Base-by-base conservation (phyloP, 2,329 filamentous ascomycete species). In the Chaetomiaceae sp. region DNA sequence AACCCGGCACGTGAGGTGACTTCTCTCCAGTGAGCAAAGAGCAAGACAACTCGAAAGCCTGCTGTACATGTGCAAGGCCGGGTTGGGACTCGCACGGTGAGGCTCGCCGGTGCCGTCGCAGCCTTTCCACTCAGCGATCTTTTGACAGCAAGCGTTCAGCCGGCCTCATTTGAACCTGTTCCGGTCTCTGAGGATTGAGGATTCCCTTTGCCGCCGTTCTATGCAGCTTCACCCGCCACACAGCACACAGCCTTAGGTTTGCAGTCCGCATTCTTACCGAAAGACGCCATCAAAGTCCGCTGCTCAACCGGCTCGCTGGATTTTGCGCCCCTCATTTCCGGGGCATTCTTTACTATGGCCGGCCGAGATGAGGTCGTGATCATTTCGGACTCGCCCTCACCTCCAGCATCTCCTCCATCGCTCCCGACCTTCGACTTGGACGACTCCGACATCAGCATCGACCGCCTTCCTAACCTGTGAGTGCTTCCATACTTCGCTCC, bases 311-410 rank as follows among this genome's bases (percentile, higher is more conserved):
- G 18, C n/a, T 18, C n/a, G 11, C 18, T 9, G 8, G 11, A n/a
- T n/a, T n/a, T n/a, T n/a, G n/a, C n/a, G 13, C 47, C 3, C 14
- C 36, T 20, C 20, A 5, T 8, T n/a, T 37, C 13, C 27, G 25
- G 32, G n/a, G n/a, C 11, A 8, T 8, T 10, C 25, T n/a, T 27
- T 25, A 21, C 20, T 0, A 52, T 52, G 51, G 51, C 25, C n/a
- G 21, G 25, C 32, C 30, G 10, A 41, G 16, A 48, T 47, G 49
- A 13, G 7, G 40, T 48, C 5, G 23, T 53, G 11, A 43, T 53
- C 18, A 48, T 48, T 23, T 32, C 44, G 2, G 44, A 53, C 25
- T 48, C 51, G 18, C 51, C 51, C 3, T 48, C 51, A 2, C 38
- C 50, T 14, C 36, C 37, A 18, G 8, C 30, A 8, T 36, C 37